A percentile compares a stretch with the other conserved stretches of the same genome.
Evolutionary conservation across 768 basidiomycete genomes (phyloP).

Genomic region (Rhodotorula babjevae): DNA sequence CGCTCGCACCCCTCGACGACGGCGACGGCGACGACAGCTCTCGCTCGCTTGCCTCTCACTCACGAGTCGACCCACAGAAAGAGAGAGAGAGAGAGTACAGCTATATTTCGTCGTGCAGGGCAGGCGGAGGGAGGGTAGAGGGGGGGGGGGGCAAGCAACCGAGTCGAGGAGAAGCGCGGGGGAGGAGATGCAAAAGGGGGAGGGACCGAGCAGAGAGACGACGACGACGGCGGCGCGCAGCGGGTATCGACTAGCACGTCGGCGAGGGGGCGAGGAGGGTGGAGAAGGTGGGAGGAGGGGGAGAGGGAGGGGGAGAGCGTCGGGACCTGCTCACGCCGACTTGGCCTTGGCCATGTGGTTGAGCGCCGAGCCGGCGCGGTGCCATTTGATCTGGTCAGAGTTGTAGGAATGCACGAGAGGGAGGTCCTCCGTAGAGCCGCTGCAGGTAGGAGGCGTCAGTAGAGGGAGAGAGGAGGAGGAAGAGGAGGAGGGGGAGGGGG

Average conservation of each 20-base stretch:
- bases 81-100: not conserved
- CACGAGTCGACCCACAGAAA: no score
- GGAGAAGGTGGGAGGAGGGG: not conserved
- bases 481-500: slow-evolving; percentile 56
- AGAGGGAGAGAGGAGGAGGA: slow-evolving; percentile 72
- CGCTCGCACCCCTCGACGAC: no score
- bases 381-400: slow-evolving; percentile 87
- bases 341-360: slow-evolving; percentile 54
- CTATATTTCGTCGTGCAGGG: not conserved
- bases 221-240: no score
- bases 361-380: slow-evolving; percentile 95
- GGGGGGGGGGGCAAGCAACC: not conserved
- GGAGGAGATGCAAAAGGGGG: not conserved
- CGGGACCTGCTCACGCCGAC: not conserved
- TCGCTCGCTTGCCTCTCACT: no score
- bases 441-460: slow-evolving; percentile 61
- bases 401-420: slow-evolving; percentile 94
- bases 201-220: no score
- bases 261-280: no score
- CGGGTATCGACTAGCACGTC: no score
- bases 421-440: slow-evolving; percentile 47
- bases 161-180: not conserved
- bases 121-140: not conserved
- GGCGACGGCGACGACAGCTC: no score
- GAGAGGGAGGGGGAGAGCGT: not conserved